Conservation (phyloP, 176 grass and related monocot genomes). For the Triticum timopheevii region DNA sequence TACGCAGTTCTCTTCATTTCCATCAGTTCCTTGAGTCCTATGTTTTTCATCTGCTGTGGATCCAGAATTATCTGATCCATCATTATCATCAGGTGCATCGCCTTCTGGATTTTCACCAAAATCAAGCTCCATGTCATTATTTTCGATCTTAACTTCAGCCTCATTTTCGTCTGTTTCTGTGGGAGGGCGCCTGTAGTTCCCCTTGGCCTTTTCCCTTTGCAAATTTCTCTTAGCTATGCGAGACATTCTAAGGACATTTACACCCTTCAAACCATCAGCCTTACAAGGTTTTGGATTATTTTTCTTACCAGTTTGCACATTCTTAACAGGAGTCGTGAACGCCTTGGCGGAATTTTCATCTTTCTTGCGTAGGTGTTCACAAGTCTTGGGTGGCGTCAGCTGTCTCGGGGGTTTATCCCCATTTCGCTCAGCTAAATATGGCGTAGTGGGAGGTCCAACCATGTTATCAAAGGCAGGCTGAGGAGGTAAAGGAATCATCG, state of each 20-base stretch:
- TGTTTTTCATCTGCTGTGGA: constrained; percentile 45
- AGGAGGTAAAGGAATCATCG: constrained; percentile 57
- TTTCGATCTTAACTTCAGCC: constrained; percentile 75
- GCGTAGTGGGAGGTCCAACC: constrained; percentile 55
- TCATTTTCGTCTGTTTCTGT: constrained; percentile 60
- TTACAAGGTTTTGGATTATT: constrained; percentile 53
- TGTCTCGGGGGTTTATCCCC: constrained; percentile 65
- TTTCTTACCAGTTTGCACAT: constrained; percentile 68
- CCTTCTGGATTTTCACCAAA: constrained; percentile 90
- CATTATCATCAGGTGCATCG: constrained; percentile 70
- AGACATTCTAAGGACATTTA: constrained; percentile 93
- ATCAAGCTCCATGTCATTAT: constrained; percentile 96
- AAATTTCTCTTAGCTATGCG: constrained; percentile 95
- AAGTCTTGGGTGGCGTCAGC: constrained; percentile 59
- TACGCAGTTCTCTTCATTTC: constrained; percentile 53
- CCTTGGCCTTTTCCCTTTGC: constrained; percentile 85
- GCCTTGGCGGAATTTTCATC: constrained; percentile 73
- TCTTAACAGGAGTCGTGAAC: constrained; percentile 64
- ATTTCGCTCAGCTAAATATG: constrained; percentile 67
- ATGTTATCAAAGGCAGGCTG: constrained; percentile 74
- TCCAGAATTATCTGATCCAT: constrained; percentile 60
- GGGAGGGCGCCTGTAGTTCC: constrained; percentile 78
- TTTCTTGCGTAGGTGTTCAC: constrained; percentile 47
- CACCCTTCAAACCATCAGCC: constrained; percentile 53
- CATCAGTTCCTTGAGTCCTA: constrained; percentile 40